Evolutionary conservation across 2,329 filamentous ascomycete genomes (phyloP).

Genomic region (Penicillium sclerotiorum): DNA sequence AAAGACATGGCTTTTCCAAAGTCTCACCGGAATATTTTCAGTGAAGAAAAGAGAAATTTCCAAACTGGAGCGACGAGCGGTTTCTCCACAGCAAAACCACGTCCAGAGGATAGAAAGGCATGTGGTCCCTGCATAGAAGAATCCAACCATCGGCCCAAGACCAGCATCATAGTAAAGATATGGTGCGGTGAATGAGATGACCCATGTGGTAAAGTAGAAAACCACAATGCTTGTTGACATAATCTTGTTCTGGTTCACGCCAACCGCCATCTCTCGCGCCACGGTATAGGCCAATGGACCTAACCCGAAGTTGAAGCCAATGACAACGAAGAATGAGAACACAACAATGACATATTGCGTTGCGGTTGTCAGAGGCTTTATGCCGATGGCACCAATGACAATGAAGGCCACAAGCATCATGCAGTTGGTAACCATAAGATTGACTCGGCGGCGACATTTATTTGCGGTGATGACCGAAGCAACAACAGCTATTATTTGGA

Average conservation of each 20-base stretch:
- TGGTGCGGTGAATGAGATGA: slow-evolving; percentile 36
- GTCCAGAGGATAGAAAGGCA: slow-evolving; percentile 31
- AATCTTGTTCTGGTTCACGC: slow-evolving; percentile 53
- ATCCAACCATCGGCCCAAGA: slow-evolving; percentile 38
- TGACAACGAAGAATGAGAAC: slow-evolving; percentile 44
- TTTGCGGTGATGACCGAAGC: not conserved
- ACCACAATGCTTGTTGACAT: slow-evolving; percentile 46
- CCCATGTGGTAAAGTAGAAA: slow-evolving; percentile 43
- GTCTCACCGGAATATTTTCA: too few relatives aligned
- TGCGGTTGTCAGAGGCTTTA: not conserved
- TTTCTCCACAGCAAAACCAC: slow-evolving; percentile 48
- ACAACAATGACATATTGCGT: not conserved
- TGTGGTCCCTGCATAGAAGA: slow-evolving; percentile 37
- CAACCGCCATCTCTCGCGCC: slow-evolving; percentile 52
- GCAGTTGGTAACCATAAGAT: not conserved
- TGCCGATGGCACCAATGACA: not conserved
- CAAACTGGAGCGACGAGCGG: slow-evolving; percentile 37
- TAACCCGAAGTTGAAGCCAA: slow-evolving; percentile 51
- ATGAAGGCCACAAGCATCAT: not conserved
- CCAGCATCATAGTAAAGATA: slow-evolving; percentile 39
- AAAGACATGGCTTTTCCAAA: too few relatives aligned
- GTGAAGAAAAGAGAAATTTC: slow-evolving; percentile 29
- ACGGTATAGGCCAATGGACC: slow-evolving; percentile 48
- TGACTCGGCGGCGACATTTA: not conserved
- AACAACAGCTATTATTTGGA: not conserved